A percentile compares a stretch with the other conserved stretches of the same genome.
phyloP scores from a whole-genome alignment of 257 asterid genomes.

The Nicotiana otophora region DNA sequence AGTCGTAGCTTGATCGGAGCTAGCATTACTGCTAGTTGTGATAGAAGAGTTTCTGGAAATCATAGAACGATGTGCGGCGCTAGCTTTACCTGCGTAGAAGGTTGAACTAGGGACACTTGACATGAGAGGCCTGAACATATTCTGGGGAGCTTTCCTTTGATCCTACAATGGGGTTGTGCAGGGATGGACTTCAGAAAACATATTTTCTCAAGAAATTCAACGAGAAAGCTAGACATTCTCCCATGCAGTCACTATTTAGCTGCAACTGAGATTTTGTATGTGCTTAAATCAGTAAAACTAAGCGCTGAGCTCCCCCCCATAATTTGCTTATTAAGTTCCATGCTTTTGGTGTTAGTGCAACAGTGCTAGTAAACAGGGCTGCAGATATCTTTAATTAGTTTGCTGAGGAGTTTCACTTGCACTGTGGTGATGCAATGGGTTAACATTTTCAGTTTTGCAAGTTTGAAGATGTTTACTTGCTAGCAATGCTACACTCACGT shows the following conservation, averaged over 20 bases:
- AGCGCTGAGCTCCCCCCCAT: background rate
- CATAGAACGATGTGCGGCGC: conserved; percentile 43
- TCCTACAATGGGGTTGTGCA: conserved; percentile 45
- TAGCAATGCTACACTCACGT: background rate
- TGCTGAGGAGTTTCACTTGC: background rate
- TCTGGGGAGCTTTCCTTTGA: conserved; percentile 64
- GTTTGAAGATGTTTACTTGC: background rate
- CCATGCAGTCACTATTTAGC: background rate
- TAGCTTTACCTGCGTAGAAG: conserved; percentile 60
- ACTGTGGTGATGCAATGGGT: background rate
- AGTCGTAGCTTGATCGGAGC: conserved; percentile 65
- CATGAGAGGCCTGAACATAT: conserved; percentile 93
- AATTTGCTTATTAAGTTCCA: background rate
- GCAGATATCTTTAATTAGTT: background rate
- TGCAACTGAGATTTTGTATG: background rate
- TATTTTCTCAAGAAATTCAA: background rate
- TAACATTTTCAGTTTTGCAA: background rate
- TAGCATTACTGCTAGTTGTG: conserved; percentile 84
- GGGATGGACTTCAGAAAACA: conserved; percentile 7
- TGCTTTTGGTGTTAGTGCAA: background rate
- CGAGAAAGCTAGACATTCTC: background rate
- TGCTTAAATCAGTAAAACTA: background rate
- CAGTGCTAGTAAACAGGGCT: background rate
- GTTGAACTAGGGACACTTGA: conserved; percentile 96
- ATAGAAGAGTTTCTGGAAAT: conserved; percentile 74